Evolutionary conservation across 305 asterid species (phyloP), one percentile per base, ranked within the genome.

Genomic region (Plantago coronopus): DNA sequence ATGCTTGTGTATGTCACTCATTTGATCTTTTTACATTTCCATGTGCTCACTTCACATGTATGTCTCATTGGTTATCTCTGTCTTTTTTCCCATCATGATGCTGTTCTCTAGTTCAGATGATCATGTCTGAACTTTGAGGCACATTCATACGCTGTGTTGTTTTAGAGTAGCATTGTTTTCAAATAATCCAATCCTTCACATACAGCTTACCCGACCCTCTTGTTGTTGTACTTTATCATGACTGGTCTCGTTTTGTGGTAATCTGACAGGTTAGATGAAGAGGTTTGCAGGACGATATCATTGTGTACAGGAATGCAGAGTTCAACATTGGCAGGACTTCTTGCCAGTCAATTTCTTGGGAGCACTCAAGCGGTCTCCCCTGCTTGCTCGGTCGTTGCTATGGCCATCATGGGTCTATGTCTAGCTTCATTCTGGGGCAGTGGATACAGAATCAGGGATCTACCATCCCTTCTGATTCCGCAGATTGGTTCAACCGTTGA

Each of bases 391-490:
- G 96, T 89, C 2, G 95, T 93, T 3, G 88, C 90, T 60, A 89
- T 89, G 99, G 97, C 97, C 17, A 89, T 89, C 69, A 83, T 87
- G 99, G 99, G 99, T 55, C 97, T 93, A 34, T 81, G 94, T 59
- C 88, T 93, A 6, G 97, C 99, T 63, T 89, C 97, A 1, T 93
- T 85, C 77, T 93, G 99, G 99, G 99, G 99, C 9, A 72, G 71
- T 13, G 95, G 96, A 17, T 77, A 17, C 59, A 77, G 89, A 54
- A 77, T 89, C 69, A 70, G 95, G 69, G 91, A 84, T 69, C 19
- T 86, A 23, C 78, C 79, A 0, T 62, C 76, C 12, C 64, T 57
- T 29, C 56, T 80, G 29, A 34, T 58, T 65, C 78, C 79, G 11
- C 76, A 12, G 64, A 64, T 77, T 46, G 72, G 72, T 68, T 82